phyloP scores from a whole-genome alignment of 1,139 yeast species.

The Martiniozyma asiatica region DNA sequence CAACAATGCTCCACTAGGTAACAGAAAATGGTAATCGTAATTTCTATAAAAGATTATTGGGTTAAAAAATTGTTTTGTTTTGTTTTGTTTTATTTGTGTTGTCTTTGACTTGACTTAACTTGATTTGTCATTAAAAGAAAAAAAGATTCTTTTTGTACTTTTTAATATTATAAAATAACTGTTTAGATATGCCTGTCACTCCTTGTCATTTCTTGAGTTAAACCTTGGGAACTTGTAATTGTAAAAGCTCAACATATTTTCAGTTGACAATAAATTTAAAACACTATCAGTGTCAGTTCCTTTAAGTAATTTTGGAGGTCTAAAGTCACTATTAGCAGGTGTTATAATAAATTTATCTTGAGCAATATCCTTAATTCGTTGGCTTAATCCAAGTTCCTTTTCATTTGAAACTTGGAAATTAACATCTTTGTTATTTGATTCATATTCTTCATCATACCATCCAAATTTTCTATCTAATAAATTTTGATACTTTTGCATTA shows the following conservation, averaged over 20 bases:
- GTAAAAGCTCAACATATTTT: too few relatives aligned
- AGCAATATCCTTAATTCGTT: slow-evolving; percentile 4
- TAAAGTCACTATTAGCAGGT: slow-evolving; percentile 1
- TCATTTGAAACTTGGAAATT: too few relatives aligned
- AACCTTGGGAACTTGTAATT: too few relatives aligned
- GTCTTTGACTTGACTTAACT: too few relatives aligned
- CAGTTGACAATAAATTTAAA: too few relatives aligned
- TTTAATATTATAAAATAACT: too few relatives aligned
- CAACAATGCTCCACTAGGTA: slow-evolving; percentile 19
- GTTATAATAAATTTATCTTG: slow-evolving; percentile 1
- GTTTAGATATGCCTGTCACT: too few relatives aligned
- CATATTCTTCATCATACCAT: background rate
- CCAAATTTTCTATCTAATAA: slow-evolving; percentile 5
- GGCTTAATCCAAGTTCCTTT: slow-evolving; percentile 1
- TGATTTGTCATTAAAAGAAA: too few relatives aligned
- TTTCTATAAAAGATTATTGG: background rate
- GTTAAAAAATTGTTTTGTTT: slow-evolving; percentile 1
- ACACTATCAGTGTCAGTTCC: too few relatives aligned
- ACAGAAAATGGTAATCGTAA: slow-evolving; percentile 10
- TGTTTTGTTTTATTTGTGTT: slow-evolving; percentile 1
- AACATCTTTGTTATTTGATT: background rate
- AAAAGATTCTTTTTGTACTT: too few relatives aligned
- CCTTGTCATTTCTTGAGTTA: too few relatives aligned
- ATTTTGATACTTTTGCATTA: slow-evolving; percentile 6
- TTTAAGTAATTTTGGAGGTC: too few relatives aligned